Percentiles rank a stretch among this genome's conserved stretches.
Conservation (phyloP, 31 red algal species). For the Porphyra umbilicalis region DNA sequence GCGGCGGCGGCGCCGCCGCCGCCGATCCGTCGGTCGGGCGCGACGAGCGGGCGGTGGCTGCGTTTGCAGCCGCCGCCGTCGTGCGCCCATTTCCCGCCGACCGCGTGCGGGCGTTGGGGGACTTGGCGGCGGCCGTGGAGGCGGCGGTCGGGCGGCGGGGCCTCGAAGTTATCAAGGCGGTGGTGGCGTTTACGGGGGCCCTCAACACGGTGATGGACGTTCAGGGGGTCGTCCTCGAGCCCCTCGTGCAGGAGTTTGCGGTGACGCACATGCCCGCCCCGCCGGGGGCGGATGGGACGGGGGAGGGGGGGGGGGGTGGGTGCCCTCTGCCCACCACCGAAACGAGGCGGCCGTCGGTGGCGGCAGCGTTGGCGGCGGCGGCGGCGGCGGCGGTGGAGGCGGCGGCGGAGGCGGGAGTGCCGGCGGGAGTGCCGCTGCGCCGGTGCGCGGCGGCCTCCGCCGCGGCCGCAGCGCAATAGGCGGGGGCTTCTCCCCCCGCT, state of each 20-base stretch:
- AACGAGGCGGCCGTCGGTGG: neutral
- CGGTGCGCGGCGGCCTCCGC: too few species aligned
- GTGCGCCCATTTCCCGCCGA: neutral
- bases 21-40: neutral
- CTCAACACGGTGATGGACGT: slow-evolving; percentile 26
- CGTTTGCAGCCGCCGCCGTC: neutral
- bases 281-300: neutral
- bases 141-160: neutral
- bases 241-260: slow-evolving; percentile 6
- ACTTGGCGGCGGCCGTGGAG: neutral
- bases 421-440: too few species aligned
- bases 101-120: neutral
- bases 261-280: neutral
- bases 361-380: neutral
- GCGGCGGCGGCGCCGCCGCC: neutral
- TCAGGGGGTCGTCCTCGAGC: slow-evolving; percentile 10
- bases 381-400: neutral
- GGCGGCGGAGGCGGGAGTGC: neutral
- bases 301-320: neutral
- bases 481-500: too few species aligned
- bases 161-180: slow-evolving; percentile 18
- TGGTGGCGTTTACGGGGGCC: slow-evolving; percentile 7
- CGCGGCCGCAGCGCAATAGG: too few species aligned
- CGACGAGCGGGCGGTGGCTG: neutral
- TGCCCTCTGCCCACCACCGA: neutral